Evolutionary conservation across 2,329 filamentous ascomycete genomes (phyloP), one percentile per base, ranked within the genome.

Genomic region (Lachnellula hyalina): DNA sequence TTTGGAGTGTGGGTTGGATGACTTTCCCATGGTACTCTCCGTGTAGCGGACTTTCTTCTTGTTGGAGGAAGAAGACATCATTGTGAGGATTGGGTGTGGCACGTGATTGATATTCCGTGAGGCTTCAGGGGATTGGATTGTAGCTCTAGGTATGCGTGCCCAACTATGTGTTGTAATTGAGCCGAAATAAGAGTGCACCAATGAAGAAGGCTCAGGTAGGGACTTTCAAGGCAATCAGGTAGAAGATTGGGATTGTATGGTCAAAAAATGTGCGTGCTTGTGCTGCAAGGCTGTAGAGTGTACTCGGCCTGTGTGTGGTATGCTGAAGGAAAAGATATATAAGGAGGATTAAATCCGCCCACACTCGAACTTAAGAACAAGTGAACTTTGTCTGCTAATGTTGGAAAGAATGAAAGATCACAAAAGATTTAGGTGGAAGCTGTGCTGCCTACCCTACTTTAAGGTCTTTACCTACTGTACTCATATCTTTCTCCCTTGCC

Each of bases 21-120:
- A 54, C 42, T 56, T 54, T 5, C 51, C 49, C 52, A 63, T 65
- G 56, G 61, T 62, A 17, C 55, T 59, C 49, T 50, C 42, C 17
- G 62, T 57, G 47, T 65, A 67, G 51, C 63, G 62, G 48, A 65
- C 65, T 47, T 57, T 58, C 52, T 65, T 67, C 45, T 60, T 58
- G 19, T 60, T 63, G 34, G 54, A 49, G 34, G 61, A 53, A 23
- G 56, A 64, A 23, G 56, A 64, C 61, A 62, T 63, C 19, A 54
- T 60, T 55, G 58, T 32, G 44, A 47, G 5, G 44, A 17, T 47
- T 25, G 52, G 46, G 51, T 53, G 44, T 46, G 19, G 28, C 47
- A 47, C 49, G 52, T 47, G 44, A 34, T 14, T 34, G 44, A 21
- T 47, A 15, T 14, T 23, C 23, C 12, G 28, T 47, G 44, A 47